Evolutionary conservation across 345 rosid genomes (phyloP).

Genomic region (Lagerstroemia speciosa): DNA sequence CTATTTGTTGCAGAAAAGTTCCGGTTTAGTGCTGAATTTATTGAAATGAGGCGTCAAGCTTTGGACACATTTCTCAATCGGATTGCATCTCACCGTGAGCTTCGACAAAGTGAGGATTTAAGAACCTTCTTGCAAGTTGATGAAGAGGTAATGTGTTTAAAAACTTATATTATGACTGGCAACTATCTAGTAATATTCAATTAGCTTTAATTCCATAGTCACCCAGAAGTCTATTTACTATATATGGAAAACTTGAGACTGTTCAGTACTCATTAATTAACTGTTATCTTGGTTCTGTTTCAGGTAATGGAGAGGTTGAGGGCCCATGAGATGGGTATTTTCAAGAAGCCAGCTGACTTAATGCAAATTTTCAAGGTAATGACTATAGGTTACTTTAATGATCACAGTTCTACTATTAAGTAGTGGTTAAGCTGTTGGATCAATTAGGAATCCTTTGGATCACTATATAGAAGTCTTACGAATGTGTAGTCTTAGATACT

Average conservation of each 20-base stretch:
- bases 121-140: constrained; percentile 94
- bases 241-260: background rate
- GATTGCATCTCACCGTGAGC: constrained; percentile 77
- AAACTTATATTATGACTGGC: background rate
- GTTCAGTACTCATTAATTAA: background rate
- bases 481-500: background rate
- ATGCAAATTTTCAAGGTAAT: constrained; percentile 94
- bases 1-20: constrained; percentile 66
- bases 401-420: background rate
- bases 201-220: background rate
- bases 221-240: background rate
- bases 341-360: constrained; percentile 82
- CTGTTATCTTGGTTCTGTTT: constrained; percentile 7
- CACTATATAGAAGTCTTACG: background rate
- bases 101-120: constrained; percentile 88
- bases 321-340: constrained; percentile 68
- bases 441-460: background rate
- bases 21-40: constrained; percentile 94
- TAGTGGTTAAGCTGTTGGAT: background rate
- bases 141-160: constrained; percentile 58
- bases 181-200: background rate
- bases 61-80: constrained; percentile 82
- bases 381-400: background rate
- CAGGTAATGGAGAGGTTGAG: constrained; percentile 99
- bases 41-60: constrained; percentile 91